Base-by-base conservation (phyloP, 345 rosid species). In the Populus nigra region DNA sequence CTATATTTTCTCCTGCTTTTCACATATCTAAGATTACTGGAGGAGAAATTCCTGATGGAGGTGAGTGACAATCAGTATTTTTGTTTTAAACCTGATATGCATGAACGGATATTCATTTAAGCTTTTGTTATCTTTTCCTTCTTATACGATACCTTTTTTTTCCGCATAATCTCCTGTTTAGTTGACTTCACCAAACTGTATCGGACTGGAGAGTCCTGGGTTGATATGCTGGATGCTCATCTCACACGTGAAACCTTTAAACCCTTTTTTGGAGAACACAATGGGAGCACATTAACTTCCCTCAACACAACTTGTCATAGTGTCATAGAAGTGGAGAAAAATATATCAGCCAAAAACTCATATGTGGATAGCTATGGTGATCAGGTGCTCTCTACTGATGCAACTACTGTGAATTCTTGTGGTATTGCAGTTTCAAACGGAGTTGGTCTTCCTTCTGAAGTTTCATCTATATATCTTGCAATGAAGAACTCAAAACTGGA, bases 401-500 rank as follows among this genome's bases (percentile, higher is more conserved):
- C 83, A 65, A 82, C 74, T 84, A 72, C 86, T 69, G 76, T 77
- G 39, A 79, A 76, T 83, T 77, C 88, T 81, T 69, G 79, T 57
- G 41, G 73, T 81, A 83, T 81, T 83, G 83, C 79, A 85, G 97
- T 88, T 85, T 73, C 88, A 53, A 86, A 78, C 69, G 93, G 88
- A 50, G 83, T 74, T 41, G 79, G 61, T 72, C 91, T 91, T 69
- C 87, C 94, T 53, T 87, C 96, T 73, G 94, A 90, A 80, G 97
- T 91, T 76, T 93, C 99, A 67, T 93, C 99, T 36, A 93, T 96
- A 85, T 93, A 94, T 86, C 89, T 91, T 82, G 97, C 99, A 36
- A 92, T 96, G 98, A 96, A 91, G 83, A 94, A 88, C 87, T 92
- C 98, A 16, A 92, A 91, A 89, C 91, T 96, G 82, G 98, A 93